Base-by-base conservation (phyloP, 306 rosid species). In the Medicago arabica region DNA sequence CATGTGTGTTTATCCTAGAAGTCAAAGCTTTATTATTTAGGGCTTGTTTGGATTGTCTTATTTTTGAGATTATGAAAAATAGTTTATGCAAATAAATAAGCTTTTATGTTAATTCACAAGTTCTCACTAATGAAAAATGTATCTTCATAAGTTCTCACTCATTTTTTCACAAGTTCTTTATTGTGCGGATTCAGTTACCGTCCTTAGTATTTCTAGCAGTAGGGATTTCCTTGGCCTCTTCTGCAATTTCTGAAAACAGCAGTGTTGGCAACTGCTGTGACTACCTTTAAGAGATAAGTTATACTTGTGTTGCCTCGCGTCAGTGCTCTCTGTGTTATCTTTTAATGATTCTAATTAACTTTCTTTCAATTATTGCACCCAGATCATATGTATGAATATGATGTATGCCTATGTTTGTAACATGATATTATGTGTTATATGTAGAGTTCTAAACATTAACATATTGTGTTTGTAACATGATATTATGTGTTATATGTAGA, bases 221-320 rank as follows among this genome's bases (percentile, higher is more conserved):
- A 65, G 64, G 31, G 55, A 39, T 53, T 50, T 74, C 60, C 19
- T 25, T 65, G 41, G 31, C 40, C 66, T 9, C 66, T 66, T 19
- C 44, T 57, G 25, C 38, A 34, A 34, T 34, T 34, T 34, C 7
- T 34, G 38, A 34, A 5, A 34, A 34, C 38, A 5, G 38, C 1
- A 34, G 38, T 34, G 60, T 55, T 67, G 59, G 55, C 6, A 57
- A 53, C 5, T 3, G 31, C 59, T 61, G 19, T 46, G 38, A 64
- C 50, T 75, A 23, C 64, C 23, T 36, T 60, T 13, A 17, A 43
- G 43, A 58, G 79, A 14, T 36, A 4, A 46, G 62, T 57, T 28
- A 57, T 77, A 58, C 41, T 57, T 68, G 51, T 21, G 36, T 43
- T 77, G 36, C 38, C 38, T 34, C 6, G 5, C 7, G 7, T 23